These are phyloP conservation scores for Tetrahymena borealis DNA, from an alignment of 73 alveolate species.

Conservation along the genomic window DNA sequence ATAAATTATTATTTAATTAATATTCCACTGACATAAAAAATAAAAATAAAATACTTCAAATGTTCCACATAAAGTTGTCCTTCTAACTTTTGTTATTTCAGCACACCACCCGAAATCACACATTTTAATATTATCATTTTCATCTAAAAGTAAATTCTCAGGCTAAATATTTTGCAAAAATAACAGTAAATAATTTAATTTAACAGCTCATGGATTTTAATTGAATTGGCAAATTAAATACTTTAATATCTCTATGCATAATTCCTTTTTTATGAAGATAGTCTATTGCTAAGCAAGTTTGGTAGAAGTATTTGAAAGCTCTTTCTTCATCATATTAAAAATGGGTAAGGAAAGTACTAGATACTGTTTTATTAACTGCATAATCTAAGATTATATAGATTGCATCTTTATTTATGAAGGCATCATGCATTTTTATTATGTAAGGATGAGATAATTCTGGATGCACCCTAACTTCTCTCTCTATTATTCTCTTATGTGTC, in stretches of 20 bases:
- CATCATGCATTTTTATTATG: constrained; percentile 26
- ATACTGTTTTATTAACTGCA: constrained; percentile 13
- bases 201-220: background rate
- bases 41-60: constrained; percentile 5
- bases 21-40: background rate
- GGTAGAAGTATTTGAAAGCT: constrained; percentile 20
- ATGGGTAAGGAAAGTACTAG: background rate
- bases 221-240: too few species aligned
- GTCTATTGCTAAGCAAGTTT: constrained; percentile 36
- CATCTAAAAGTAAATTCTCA: constrained; percentile 59
- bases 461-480: constrained; percentile 38
- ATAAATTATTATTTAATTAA: background rate
- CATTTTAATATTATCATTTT: constrained; percentile 39
- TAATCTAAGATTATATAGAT: constrained; percentile 30
- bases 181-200: background rate
- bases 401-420: constrained; percentile 23
- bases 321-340: constrained; percentile 7
- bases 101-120: constrained; percentile 58
- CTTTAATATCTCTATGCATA: constrained; percentile 42
- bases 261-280: constrained; percentile 24
- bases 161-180: constrained; percentile 25
- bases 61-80: constrained; percentile 41
- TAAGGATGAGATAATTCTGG: background rate
- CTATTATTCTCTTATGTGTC: constrained; percentile 17
- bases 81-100: constrained; percentile 18